Evolutionary conservation across 495 filamentous ascomycete genomes (phyloP).

Genomic region (Aspergillus sclerotiicarbonarius): DNA sequence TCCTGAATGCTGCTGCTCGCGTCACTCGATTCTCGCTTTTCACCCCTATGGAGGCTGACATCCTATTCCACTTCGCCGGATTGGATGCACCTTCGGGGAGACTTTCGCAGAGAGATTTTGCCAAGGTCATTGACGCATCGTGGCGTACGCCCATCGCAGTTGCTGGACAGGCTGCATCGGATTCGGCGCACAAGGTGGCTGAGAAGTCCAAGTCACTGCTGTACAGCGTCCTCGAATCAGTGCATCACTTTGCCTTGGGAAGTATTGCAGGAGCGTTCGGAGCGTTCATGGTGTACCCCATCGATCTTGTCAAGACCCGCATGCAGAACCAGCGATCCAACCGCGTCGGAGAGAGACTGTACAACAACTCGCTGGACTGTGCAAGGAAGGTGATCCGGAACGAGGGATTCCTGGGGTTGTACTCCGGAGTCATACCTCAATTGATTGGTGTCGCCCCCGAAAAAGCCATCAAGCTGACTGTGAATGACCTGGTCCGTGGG

Average conservation of each 20-base stretch:
- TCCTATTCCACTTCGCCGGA: conserved; percentile 96
- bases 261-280: conserved; percentile 93
- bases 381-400: conserved; percentile 87
- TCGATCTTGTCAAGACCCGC: conserved; percentile 96
- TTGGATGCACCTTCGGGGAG: conserved; percentile 83
- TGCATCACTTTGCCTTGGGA: conserved; percentile 84
- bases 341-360: conserved; percentile 80
- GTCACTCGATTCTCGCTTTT: conserved; percentile 90
- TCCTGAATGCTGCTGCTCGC: conserved; percentile 88
- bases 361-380: conserved; percentile 96
- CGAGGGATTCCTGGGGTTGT: conserved; percentile 84
- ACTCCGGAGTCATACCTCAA: conserved; percentile 92
- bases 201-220: conserved; percentile 57
- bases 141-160: conserved; percentile 66
- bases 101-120: conserved; percentile 80
- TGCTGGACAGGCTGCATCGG: conserved; percentile 38
- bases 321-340: conserved; percentile 94
- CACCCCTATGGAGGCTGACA: conserved; percentile 98
- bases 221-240: conserved; percentile 68
- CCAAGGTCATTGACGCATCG: conserved; percentile 89
- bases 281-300: conserved; percentile 98
- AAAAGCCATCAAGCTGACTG: conserved; percentile 98
- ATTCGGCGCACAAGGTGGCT: conserved; percentile 42
- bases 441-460: conserved; percentile 95
- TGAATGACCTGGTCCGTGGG: conserved; percentile 87